These are phyloP conservation scores for Tetragonia tetragonoides DNA, from an alignment of 148 eudicot genomes.

Conservation along the genomic window DNA sequence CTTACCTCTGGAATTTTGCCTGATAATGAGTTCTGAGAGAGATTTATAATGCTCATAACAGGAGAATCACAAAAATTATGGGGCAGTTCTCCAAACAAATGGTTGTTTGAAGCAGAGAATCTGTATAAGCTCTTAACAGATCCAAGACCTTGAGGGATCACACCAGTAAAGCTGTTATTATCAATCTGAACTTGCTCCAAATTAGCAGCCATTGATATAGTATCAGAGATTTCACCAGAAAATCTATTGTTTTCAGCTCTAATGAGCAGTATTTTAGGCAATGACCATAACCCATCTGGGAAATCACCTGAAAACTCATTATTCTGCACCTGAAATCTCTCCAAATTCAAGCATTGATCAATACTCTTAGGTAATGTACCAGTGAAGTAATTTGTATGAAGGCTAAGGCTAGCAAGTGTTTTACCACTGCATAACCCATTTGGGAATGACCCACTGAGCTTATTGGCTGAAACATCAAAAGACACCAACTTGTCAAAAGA, in stretches of 20 bases:
- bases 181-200: slow-evolving; percentile 96
- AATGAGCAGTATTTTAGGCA: slow-evolving; percentile 71
- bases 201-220: slow-evolving; percentile 52
- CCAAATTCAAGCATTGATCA: slow-evolving; percentile 55
- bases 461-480: slow-evolving; percentile 83
- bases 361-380: slow-evolving; percentile 51
- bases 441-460: slow-evolving; percentile 69
- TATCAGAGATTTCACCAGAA: slow-evolving; percentile 68
- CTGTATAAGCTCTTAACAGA: slow-evolving; percentile 63
- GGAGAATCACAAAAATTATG: slow-evolving; percentile 88
- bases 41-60: slow-evolving; percentile 76
- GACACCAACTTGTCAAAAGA: slow-evolving; percentile 54
- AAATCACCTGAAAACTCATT: slow-evolving; percentile 73
- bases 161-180: slow-evolving; percentile 72
- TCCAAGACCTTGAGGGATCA: slow-evolving; percentile 74
- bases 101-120: slow-evolving; percentile 81
- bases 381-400: slow-evolving; percentile 68
- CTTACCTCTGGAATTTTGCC: slow-evolving; percentile 66
- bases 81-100: slow-evolving; percentile 65
- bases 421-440: slow-evolving; percentile 48
- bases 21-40: slow-evolving; percentile 66
- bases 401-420: slow-evolving; percentile 42
- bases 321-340: slow-evolving; percentile 75
- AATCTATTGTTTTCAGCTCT: slow-evolving; percentile 82
- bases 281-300: slow-evolving; percentile 72